Evolutionary conservation across 805 yeast species (phyloP).

Genomic region (Blastobotrys mokoenaii): DNA sequence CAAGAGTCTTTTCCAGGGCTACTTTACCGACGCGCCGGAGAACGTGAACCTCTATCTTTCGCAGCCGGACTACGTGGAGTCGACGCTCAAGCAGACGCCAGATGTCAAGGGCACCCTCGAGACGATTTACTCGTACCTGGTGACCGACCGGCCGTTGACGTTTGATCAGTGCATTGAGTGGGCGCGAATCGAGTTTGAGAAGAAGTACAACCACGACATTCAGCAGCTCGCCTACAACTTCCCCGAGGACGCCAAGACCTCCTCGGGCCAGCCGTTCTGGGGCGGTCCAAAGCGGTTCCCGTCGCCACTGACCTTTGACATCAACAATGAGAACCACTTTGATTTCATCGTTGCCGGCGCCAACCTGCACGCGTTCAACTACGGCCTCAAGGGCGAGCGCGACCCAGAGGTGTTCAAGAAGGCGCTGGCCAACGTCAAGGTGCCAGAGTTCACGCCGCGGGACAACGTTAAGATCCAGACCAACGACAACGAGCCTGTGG

Average conservation of each 20-base stretch:
- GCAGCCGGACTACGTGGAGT: conserved; percentile 89
- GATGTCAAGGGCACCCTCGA: conserved; percentile 83
- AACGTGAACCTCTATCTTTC: conserved; percentile 84
- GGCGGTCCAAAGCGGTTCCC: conserved; percentile 97
- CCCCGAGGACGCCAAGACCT: conserved; percentile 88
- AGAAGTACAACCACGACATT: conserved; percentile 76
- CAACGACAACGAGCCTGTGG: conserved; percentile 82
- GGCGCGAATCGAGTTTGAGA: conserved; percentile 88
- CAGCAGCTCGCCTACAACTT: conserved; percentile 86
- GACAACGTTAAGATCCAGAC: conserved; percentile 74
- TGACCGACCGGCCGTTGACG: conserved; percentile 73
- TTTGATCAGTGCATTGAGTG: conserved; percentile 93
- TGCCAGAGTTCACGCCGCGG: conserved; percentile 67
- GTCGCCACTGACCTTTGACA: conserved; percentile 68
- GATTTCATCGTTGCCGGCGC: conserved; percentile 85
- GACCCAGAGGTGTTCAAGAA: conserved; percentile 42
- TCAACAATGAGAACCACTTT: conserved; percentile 67
- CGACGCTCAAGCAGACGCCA: conserved; percentile 82
- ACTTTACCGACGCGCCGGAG: conserved; percentile 83
- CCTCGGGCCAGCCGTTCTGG: conserved; percentile 94
- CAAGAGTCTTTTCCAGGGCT: conserved; percentile 86
- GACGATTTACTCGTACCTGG: conserved; percentile 59
- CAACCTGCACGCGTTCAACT: conserved; percentile 80
- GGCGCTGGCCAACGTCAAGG: conserved; percentile 41
- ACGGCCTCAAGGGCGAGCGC: conserved; percentile 74